Percentiles rank a stretch among this genome's conserved stretches.
Evolutionary conservation across 2,329 filamentous ascomycete genomes (phyloP).

Genomic region (Colletotrichum kahawae): DNA sequence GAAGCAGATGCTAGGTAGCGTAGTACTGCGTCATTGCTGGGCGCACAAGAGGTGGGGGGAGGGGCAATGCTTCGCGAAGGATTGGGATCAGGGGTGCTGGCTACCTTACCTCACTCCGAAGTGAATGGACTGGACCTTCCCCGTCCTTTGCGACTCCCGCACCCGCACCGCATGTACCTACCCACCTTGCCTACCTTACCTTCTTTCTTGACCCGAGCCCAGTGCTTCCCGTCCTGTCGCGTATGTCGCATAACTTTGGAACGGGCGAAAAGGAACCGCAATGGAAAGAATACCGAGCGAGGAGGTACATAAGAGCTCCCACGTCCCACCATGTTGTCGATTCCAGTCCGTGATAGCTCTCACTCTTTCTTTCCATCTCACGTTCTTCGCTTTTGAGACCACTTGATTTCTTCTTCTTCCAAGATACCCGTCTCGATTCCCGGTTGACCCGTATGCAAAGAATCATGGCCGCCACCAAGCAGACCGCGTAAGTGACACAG

Average conservation of each 20-base stretch:
- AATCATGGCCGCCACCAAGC: slow-evolving; percentile 17
- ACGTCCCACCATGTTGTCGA: not conserved
- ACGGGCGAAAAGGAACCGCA: not conserved
- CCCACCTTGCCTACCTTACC: not conserved
- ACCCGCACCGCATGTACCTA: not conserved
- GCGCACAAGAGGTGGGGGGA: slow-evolving; percentile 15
- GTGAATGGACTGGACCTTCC: slow-evolving; percentile 18
- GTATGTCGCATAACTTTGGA: not conserved
- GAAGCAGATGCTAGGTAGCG: not conserved
- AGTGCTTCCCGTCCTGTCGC: not conserved
- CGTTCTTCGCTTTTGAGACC: not conserved
- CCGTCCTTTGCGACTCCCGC: not conserved
- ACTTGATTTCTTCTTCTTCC: not conserved
- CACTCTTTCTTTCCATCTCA: not conserved
- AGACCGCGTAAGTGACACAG: slow-evolving; percentile 13
- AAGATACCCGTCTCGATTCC: not conserved
- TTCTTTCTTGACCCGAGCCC: not conserved
- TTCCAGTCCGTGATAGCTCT: not conserved
- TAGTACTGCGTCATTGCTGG: slow-evolving; percentile 13
- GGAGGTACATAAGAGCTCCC: slow-evolving; percentile 14
- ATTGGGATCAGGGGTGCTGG: not conserved
- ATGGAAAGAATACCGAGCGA: not conserved
- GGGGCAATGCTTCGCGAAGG: not conserved
- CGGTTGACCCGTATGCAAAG: not conserved
- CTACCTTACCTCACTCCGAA: not conserved